Conservation (phyloP, 129 eudicot genomes). For the Scalesia atractyloides region DNA sequence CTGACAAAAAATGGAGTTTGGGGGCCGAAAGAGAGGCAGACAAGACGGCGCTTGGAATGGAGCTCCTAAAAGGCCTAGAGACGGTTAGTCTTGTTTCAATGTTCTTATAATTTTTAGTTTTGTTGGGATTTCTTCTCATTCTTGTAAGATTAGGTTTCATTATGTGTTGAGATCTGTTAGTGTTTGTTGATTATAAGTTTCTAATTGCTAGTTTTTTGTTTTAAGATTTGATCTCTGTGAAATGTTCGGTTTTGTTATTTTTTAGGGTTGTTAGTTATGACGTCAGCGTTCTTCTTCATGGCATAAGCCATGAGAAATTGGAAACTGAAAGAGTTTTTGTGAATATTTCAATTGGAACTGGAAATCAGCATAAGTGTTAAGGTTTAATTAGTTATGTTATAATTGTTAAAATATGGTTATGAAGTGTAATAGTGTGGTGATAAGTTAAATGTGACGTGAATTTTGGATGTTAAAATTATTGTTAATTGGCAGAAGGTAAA, state of each 20-base stretch:
- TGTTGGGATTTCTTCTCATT: background rate
- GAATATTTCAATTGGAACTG: background rate
- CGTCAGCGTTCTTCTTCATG: background rate
- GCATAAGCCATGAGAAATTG: too few species aligned
- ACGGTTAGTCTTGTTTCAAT: slow-evolving; percentile 42
- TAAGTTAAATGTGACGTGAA: slow-evolving; percentile 1
- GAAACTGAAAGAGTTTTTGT: background rate
- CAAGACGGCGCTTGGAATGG: slow-evolving; percentile 55
- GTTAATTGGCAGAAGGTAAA: slow-evolving; percentile 25
- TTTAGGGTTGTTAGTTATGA: background rate
- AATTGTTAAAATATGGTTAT: slow-evolving; percentile 2
- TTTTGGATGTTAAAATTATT: slow-evolving; percentile 27
- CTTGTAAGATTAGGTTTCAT: background rate
- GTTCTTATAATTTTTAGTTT: background rate
- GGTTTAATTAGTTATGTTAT: background rate
- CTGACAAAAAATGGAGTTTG: slow-evolving; percentile 52
- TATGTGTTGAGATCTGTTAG: slow-evolving; percentile 16
- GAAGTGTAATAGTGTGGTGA: slow-evolving; percentile 14
- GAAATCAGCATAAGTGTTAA: background rate
- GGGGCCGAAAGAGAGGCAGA: slow-evolving; percentile 63
- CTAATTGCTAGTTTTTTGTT: background rate
- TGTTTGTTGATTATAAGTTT: background rate
- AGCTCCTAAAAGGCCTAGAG: slow-evolving; percentile 50
- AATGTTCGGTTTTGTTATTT: slow-evolving; percentile 10
- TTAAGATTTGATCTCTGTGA: background rate